Evolutionary conservation across 2,329 filamentous ascomycete genomes (phyloP).

Genomic region (Calonectria leucothoes): DNA sequence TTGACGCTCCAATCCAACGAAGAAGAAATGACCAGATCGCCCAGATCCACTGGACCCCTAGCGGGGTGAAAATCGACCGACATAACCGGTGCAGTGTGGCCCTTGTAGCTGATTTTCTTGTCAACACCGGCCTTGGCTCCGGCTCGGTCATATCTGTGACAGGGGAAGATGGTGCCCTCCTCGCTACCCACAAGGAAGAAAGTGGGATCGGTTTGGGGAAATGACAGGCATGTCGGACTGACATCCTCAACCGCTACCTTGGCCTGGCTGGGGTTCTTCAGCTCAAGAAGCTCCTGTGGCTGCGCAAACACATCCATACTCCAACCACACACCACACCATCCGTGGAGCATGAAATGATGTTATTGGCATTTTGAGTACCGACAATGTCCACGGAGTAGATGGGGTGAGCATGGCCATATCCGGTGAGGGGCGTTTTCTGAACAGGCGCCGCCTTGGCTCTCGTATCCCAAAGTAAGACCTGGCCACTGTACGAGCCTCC

Average conservation of each 20-base stretch:
- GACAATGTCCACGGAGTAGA: constrained; percentile 95
- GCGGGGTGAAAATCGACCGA: constrained; percentile 95
- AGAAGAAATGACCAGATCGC: constrained; percentile 91
- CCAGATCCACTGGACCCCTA: constrained; percentile 90
- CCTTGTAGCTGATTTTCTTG: constrained; percentile 85
- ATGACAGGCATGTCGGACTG: constrained; percentile 92
- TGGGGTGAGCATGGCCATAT: constrained; percentile 93
- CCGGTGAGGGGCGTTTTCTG: constrained; percentile 97
- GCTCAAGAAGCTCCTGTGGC: constrained; percentile 91
- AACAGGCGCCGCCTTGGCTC: constrained; percentile 87
- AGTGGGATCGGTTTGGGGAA: constrained; percentile 94
- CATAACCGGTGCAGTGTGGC: constrained; percentile 95
- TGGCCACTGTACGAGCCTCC: constrained; percentile 97
- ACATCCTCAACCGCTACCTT: constrained; percentile 87
- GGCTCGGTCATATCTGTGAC: constrained; percentile 96
- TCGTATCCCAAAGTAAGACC: constrained; percentile 96
- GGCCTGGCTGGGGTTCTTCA: constrained; percentile 85
- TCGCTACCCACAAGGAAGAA: constrained; percentile 98
- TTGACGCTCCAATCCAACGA: constrained; percentile 98
- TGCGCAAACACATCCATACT: constrained; percentile 97
- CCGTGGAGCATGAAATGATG: constrained; percentile 96
- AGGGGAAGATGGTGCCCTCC: constrained; percentile 95
- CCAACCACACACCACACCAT: constrained; percentile 97
- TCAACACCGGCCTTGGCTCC: constrained; percentile 97
- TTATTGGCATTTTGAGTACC: constrained; percentile 99